A percentile compares a stretch with the other conserved stretches of the same genome.
These are phyloP conservation scores for Tolypocladium tropicale DNA, from an alignment of 2,329 filamentous ascomycete genomes.

Conservation along the genomic window DNA sequence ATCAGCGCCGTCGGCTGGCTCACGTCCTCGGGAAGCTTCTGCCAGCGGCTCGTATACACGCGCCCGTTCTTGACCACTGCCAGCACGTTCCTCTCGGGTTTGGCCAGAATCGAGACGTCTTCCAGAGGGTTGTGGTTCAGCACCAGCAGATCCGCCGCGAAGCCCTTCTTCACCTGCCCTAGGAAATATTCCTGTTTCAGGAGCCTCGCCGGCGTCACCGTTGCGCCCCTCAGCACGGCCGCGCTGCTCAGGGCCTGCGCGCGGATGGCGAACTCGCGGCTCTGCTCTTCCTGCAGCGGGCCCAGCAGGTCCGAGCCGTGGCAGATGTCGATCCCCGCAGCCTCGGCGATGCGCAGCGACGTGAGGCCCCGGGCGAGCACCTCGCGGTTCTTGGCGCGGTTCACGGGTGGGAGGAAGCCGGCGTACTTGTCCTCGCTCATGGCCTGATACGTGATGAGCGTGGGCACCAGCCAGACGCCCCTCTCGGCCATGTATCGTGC, in stretches of 20 bases:
- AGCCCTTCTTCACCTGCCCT: slow-evolving; percentile 39
- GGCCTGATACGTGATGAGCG: slow-evolving; percentile 39
- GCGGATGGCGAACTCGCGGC: slow-evolving; percentile 20
- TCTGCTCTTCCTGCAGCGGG: slow-evolving; percentile 18
- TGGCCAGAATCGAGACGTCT: slow-evolving; percentile 40
- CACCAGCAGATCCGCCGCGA: slow-evolving; percentile 42
- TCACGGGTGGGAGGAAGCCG: slow-evolving; percentile 31
- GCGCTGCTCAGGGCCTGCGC: slow-evolving; percentile 10
- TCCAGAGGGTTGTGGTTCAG: slow-evolving; percentile 42
- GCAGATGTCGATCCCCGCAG: slow-evolving; percentile 44
- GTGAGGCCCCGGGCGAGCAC: slow-evolving; percentile 36
- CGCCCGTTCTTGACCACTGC: slow-evolving; percentile 44
- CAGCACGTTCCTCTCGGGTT: slow-evolving; percentile 34
- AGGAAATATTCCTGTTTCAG: slow-evolving; percentile 33
- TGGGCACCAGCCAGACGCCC: slow-evolving; percentile 41
- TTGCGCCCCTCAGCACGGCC: slow-evolving; percentile 18
- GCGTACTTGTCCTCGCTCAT: slow-evolving; percentile 33
- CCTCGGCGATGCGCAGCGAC: slow-evolving; percentile 35
- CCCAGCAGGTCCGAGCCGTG: slow-evolving; percentile 35
- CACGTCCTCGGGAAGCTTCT: slow-evolving; percentile 7
- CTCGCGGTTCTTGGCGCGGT: slow-evolving; percentile 37
- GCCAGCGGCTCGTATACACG: slow-evolving; percentile 20
- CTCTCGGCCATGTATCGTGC: slow-evolving; percentile 39
- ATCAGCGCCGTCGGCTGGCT: not conserved
- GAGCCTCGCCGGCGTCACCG: slow-evolving; percentile 39